Conservation (phyloP, 1,284 basidiomycete genomes). For the Melanopsichium pennsylvanicum region DNA sequence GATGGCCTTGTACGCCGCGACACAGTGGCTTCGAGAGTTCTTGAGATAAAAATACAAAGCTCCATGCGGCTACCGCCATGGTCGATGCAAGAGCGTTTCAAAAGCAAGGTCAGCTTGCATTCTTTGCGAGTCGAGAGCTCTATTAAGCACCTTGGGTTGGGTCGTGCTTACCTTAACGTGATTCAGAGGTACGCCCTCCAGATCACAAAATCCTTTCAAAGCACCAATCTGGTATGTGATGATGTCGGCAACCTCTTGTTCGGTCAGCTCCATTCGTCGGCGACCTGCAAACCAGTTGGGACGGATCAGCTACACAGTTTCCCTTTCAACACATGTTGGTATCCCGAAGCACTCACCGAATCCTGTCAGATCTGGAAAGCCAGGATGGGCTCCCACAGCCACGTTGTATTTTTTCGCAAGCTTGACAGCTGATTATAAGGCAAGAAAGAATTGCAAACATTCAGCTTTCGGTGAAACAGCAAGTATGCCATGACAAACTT, state of each 20-base stretch:
- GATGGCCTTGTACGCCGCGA: constrained; percentile 28
- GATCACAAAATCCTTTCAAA: constrained; percentile 30
- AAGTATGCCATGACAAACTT: too few relatives aligned
- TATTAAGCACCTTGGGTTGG: too few relatives aligned
- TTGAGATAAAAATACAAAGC: constrained; percentile 41
- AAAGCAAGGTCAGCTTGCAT: too few relatives aligned
- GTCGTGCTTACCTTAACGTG: constrained; percentile 27
- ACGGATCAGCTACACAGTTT: too few relatives aligned
- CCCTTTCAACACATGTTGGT: too few relatives aligned
- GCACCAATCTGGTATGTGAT: constrained; percentile 41
- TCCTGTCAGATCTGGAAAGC: constrained; percentile 28
- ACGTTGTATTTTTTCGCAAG: constrained; percentile 30
- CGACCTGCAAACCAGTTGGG: too few relatives aligned
- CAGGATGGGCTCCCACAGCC: constrained; percentile 32
- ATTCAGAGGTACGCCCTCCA: constrained; percentile 24
- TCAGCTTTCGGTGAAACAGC: too few relatives aligned
- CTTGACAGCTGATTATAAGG: constrained; percentile 11
- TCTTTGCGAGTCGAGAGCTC: too few relatives aligned
- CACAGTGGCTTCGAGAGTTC: constrained; percentile 14
- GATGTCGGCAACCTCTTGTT: constrained; percentile 33
- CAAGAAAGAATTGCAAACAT: neutral
- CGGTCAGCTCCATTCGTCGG: constrained; percentile 23
- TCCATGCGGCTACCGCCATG: constrained; percentile 25
- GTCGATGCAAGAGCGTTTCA: too few relatives aligned
- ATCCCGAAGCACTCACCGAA: constrained; percentile 35